Evolutionary conservation across 2,329 filamentous ascomycete genomes (phyloP).

Genomic region (Talaromyces albobiverticillius): DNA sequence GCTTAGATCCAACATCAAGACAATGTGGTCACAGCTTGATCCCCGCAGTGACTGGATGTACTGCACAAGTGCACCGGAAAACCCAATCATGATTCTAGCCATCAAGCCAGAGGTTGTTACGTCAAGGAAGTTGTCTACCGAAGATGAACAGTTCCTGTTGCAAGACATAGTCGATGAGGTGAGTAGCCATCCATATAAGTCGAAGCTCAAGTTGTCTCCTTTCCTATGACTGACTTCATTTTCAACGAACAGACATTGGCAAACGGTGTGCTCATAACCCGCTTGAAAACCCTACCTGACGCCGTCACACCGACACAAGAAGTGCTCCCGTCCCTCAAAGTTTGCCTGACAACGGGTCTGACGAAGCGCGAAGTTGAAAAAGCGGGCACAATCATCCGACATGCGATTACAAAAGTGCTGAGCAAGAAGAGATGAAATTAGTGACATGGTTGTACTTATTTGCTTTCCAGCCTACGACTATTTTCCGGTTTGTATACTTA

Average conservation of each 20-base stretch:
- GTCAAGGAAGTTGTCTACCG: conserved; percentile 62
- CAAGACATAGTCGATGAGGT: conserved; percentile 97
- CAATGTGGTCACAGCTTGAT: conserved; percentile 83
- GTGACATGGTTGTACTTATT: neutral
- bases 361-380: conserved; percentile 96
- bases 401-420: conserved; percentile 93
- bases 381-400: conserved; percentile 79
- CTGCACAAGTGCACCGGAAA: conserved; percentile 77
- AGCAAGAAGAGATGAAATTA: conserved; percentile 43
- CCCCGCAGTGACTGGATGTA: conserved; percentile 90
- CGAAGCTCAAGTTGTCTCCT: neutral
- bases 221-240: conserved; percentile 12
- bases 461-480: neutral
- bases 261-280: conserved; percentile 86
- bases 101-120: conserved; percentile 80
- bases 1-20: conserved; percentile 80
- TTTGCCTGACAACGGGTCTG: conserved; percentile 83
- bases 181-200: conserved; percentile 37
- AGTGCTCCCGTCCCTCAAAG: conserved; percentile 77
- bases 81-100: conserved; percentile 79
- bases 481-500: conserved; percentile 5
- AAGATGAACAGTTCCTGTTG: conserved; percentile 80
- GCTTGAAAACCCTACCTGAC: conserved; percentile 75
- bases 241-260: conserved; percentile 61
- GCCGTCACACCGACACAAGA: conserved; percentile 64